Evolutionary conservation across 257 asterid species (phyloP).

Genomic region (Mentha longifolia): DNA sequence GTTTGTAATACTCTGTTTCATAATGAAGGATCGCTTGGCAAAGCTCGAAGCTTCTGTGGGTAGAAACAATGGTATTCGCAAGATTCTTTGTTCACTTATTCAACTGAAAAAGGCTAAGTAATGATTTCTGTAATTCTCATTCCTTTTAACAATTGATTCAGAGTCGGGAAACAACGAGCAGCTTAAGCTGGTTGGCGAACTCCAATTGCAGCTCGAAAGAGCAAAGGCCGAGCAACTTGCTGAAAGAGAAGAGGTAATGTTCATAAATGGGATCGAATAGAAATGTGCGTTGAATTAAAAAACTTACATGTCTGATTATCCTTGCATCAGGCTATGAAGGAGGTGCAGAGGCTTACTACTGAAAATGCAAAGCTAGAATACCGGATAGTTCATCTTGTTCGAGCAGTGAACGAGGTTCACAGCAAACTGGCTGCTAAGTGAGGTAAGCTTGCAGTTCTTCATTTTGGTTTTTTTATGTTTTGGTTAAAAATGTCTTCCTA

Average conservation of each 20-base stretch:
- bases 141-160: slow-evolving; percentile 30
- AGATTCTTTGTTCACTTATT: slow-evolving; percentile 25
- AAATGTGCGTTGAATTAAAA: not conserved
- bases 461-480: not conserved
- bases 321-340: slow-evolving; percentile 60
- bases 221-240: slow-evolving; percentile 54
- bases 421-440: slow-evolving; percentile 46
- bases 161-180: slow-evolving; percentile 61
- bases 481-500: not conserved
- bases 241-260: slow-evolving; percentile 64
- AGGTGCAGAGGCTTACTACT: slow-evolving; percentile 45
- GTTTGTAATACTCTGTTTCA: slow-evolving; percentile 16
- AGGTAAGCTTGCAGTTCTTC: slow-evolving; percentile 33
- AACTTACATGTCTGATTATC: not conserved
- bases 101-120: slow-evolving; percentile 10
- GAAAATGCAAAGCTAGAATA: slow-evolving; percentile 76
- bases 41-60: slow-evolving; percentile 66
- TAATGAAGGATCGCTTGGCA: slow-evolving; percentile 66
- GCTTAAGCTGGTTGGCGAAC: slow-evolving; percentile 46
- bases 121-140: slow-evolving; percentile 17
- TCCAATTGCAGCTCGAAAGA: slow-evolving; percentile 52
- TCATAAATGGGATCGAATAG: not conserved
- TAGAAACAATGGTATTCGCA: slow-evolving; percentile 47
- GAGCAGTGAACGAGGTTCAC: slow-evolving; percentile 62
- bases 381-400: slow-evolving; percentile 70